phyloP scores from a whole-genome alignment of 441 rosid genomes.

The Mallotus japonicus region DNA sequence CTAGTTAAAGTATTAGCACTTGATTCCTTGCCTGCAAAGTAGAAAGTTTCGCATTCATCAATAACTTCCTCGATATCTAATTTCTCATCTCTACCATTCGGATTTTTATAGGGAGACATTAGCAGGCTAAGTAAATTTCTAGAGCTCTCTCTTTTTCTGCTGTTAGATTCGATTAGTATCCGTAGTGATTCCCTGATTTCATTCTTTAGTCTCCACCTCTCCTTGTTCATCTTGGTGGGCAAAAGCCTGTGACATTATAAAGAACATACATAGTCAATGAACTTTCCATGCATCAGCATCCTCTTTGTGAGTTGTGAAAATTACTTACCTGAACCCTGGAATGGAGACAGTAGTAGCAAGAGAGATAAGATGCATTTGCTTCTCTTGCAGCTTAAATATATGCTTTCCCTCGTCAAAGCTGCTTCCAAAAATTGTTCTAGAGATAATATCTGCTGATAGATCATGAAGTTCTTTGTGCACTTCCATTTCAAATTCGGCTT shows the following conservation, averaged over 20 bases:
- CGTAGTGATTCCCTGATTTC: constrained; percentile 55
- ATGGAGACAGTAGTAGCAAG: constrained; percentile 59
- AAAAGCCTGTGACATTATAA: constrained; percentile 43
- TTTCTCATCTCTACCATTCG: constrained; percentile 53
- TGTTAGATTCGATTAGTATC: constrained; percentile 41
- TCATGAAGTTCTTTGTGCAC: constrained; percentile 52
- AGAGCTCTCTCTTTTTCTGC: constrained; percentile 31
- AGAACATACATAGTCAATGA: too few species aligned
- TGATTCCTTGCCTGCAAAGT: constrained; percentile 81
- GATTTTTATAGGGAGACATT: constrained; percentile 45
- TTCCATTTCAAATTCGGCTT: constrained; percentile 63
- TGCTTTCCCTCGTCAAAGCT: constrained; percentile 66
- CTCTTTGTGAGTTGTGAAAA: not conserved
- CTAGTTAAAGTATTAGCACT: constrained; percentile 63
- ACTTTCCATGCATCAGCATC: too few species aligned
- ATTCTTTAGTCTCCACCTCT: constrained; percentile 59
- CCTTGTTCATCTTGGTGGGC: constrained; percentile 70
- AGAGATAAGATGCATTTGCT: constrained; percentile 54
- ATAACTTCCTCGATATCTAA: constrained; percentile 61
- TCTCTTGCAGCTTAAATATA: constrained; percentile 66
- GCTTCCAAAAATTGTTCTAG: constrained; percentile 83
- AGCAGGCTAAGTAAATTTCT: constrained; percentile 54
- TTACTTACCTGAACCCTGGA: constrained; percentile 71
- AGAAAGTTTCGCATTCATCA: constrained; percentile 86
- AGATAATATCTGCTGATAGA: constrained; percentile 64